Percentiles rank a stretch among this genome's conserved stretches.
Evolutionary conservation across 176 grass and related monocot species (phyloP).

Genomic region (Oryza australiensis): DNA sequence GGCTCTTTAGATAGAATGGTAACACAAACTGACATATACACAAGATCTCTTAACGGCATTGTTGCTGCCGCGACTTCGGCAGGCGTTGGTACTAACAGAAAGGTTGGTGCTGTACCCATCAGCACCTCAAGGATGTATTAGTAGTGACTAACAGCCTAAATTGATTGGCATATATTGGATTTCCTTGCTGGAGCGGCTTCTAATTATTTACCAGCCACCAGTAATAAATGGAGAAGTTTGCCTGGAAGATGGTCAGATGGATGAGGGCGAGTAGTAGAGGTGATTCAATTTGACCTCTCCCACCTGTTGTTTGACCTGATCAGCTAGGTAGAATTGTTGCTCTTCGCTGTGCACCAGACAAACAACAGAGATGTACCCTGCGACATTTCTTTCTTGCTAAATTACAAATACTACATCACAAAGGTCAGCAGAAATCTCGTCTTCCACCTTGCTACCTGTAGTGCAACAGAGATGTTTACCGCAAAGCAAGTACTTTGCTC

Average conservation of each 20-base stretch:
- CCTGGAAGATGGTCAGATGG: slow-evolving; percentile 19
- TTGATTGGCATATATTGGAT: slow-evolving; percentile 2
- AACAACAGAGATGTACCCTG: neutral
- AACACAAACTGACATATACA: slow-evolving; percentile 55
- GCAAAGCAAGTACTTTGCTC: neutral
- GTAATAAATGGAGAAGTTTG: neutral
- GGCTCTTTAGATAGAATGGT: slow-evolving; percentile 40
- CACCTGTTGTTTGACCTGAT: neutral
- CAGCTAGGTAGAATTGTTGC: neutral
- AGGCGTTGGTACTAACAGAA: slow-evolving; percentile 57
- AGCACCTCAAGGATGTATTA: slow-evolving; percentile 81
- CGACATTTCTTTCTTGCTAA: neutral
- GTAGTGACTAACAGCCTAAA: slow-evolving; percentile 34
- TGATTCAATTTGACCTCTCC: neutral
- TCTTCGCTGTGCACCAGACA: neutral
- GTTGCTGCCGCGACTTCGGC: slow-evolving; percentile 58
- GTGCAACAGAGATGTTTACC: neutral
- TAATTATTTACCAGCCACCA: neutral
- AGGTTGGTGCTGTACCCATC: slow-evolving; percentile 59
- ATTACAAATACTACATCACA: neutral
- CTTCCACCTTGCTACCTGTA: neutral
- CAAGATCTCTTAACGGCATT: slow-evolving; percentile 63
- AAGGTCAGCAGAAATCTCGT: neutral
- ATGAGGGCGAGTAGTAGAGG: neutral
- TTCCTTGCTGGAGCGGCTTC: neutral